Evolutionary conservation across 1,284 basidiomycete genomes (phyloP).

Genomic region (Malassezia cuniculi): DNA sequence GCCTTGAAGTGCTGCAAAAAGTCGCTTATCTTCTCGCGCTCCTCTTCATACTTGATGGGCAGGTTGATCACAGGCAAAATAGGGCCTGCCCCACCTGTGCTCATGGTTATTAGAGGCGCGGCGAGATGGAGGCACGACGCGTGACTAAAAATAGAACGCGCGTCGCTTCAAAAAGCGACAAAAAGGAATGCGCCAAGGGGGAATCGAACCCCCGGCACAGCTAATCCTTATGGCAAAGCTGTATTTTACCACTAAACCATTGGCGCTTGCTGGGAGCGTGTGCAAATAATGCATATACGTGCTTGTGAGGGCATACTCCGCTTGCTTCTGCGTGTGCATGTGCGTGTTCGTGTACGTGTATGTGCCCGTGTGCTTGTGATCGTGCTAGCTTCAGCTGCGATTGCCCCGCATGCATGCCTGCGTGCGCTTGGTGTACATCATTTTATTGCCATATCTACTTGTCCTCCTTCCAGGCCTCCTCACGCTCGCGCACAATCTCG

Average conservation of each 20-base stretch:
- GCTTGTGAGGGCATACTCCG: too few relatives aligned
- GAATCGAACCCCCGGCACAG: slow-evolving; percentile 20
- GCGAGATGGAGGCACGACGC: too few relatives aligned
- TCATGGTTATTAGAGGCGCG: too few relatives aligned
- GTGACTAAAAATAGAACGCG: too few relatives aligned
- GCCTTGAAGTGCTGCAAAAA: slow-evolving; percentile 38
- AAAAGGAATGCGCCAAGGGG: slow-evolving; percentile 16
- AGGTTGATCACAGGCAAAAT: slow-evolving; percentile 51
- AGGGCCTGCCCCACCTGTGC: slow-evolving; percentile 12
- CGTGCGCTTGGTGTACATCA: neutral
- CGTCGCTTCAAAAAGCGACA: too few relatives aligned
- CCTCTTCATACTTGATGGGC: slow-evolving; percentile 50
- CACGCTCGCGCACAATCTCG: slow-evolving; percentile 34
- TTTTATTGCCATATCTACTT: neutral
- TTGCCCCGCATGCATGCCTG: too few relatives aligned
- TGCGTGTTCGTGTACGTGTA: too few relatives aligned
- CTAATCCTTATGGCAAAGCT: slow-evolving; percentile 17
- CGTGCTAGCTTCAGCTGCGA: too few relatives aligned
- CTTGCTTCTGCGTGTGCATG: too few relatives aligned
- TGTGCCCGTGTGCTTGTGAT: too few relatives aligned
- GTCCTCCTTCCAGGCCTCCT: slow-evolving; percentile 10
- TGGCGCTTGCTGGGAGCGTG: slow-evolving; percentile 7
- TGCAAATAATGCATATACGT: too few relatives aligned
- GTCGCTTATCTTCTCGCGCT: slow-evolving; percentile 41
- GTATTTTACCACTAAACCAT: slow-evolving; percentile 21